Base-by-base conservation (phyloP, 495 filamentous ascomycete species). In the Aspergillus baeticus region DNA sequence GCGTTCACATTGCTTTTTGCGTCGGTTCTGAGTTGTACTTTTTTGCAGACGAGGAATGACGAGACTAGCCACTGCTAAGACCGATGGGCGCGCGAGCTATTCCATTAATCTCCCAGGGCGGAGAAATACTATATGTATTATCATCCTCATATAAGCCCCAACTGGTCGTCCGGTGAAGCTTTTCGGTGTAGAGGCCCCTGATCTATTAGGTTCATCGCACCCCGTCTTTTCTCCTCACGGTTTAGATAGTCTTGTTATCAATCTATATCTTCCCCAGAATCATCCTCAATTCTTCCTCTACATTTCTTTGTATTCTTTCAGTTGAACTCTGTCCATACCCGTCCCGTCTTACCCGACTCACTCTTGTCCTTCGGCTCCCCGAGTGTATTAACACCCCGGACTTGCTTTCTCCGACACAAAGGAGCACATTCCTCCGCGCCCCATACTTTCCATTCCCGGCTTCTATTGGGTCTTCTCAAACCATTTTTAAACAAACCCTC, bases 1-100 rank as follows among this genome's bases (percentile, higher is more conserved):
- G 46, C 49, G 26, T 36, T 50, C 54, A 49, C 45, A 26, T 52
- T 51, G 34, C 38, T 58, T 52, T 58, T 46, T 58, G 23, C 23
- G 13, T 39, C 39, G 15, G 26, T 41, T 26, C 34, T 46, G 29
- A 45, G 50, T 53, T 53, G 29, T 34, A 47, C 14, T 21, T 45
- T 49, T 35, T 5, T 45, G 43, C 43, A 31, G 43, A 34, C 18
- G 44, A n/a, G n/a, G n/a, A n/a, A n/a, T n/a, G n/a, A n/a, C n/a
- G n/a, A n/a, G n/a, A n/a, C n/a, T n/a, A n/a, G n/a, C n/a, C n/a
- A n/a, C n/a, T n/a, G n/a, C n/a, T n/a, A n/a, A n/a, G n/a, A n/a
- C n/a, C n/a, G n/a, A n/a, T n/a, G n/a, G n/a, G n/a, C n/a, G n/a
- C n/a, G n/a, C n/a, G n/a, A n/a, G n/a, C 4, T 29, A 29, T 29